Conservation (phyloP, 1,284 basidiomycete genomes). For the Coniophora puteana region DNA sequence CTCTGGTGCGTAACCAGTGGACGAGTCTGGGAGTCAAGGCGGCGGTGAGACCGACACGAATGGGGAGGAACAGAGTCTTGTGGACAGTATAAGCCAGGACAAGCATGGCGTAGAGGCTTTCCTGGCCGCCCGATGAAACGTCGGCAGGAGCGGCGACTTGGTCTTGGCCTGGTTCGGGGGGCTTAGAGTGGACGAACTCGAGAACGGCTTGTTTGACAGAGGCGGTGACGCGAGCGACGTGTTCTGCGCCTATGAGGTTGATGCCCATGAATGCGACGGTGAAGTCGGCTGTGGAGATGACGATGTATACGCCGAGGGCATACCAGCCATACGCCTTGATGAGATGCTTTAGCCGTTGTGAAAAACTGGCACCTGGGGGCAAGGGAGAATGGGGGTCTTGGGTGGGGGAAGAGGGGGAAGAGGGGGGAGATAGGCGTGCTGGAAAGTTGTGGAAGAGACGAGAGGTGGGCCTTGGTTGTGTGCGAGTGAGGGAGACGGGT, state of each 20-base stretch:
- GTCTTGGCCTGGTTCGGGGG: slow-evolving; percentile 63
- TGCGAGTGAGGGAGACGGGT: slow-evolving; percentile 22
- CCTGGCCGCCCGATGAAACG: slow-evolving; percentile 33
- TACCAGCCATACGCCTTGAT: slow-evolving; percentile 94
- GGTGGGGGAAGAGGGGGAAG: slow-evolving; percentile 23
- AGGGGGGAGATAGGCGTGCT: slow-evolving; percentile 35
- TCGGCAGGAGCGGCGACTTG: slow-evolving; percentile 55
- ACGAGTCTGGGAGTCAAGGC: slow-evolving; percentile 85
- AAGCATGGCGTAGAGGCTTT: slow-evolving; percentile 87
- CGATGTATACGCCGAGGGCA: slow-evolving; percentile 82
- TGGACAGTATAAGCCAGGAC: slow-evolving; percentile 94
- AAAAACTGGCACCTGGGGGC: slow-evolving; percentile 51
- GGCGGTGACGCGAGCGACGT: slow-evolving; percentile 69
- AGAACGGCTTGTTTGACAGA: slow-evolving; percentile 50
- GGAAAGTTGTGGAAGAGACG: slow-evolving; percentile 50
- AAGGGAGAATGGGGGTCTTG: slow-evolving; percentile 11
- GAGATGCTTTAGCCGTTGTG: slow-evolving; percentile 79
- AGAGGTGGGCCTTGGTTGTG: slow-evolving; percentile 23
- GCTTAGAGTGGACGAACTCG: slow-evolving; percentile 40
- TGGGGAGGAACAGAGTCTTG: slow-evolving; percentile 91
- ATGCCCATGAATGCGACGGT: slow-evolving; percentile 80
- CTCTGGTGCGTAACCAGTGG: slow-evolving; percentile 67
- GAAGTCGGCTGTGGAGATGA: slow-evolving; percentile 76
- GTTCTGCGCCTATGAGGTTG: slow-evolving; percentile 87
- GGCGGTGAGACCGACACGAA: slow-evolving; percentile 87